Conservation (phyloP, 1,284 basidiomycete genomes). For the Pseudozyma sp. region DNA sequence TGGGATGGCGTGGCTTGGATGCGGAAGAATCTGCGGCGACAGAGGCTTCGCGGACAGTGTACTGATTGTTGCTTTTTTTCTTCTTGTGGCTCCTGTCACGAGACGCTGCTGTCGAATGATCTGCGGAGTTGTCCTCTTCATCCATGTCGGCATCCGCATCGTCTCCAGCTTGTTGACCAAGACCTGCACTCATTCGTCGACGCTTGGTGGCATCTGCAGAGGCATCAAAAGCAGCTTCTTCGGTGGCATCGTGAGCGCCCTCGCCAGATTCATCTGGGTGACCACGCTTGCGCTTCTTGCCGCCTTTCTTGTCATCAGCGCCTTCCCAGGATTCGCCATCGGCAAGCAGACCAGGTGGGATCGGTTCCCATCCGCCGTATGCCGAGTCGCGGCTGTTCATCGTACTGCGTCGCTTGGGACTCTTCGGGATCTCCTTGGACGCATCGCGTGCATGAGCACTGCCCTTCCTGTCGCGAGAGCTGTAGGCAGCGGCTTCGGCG, state of each 20-base stretch:
- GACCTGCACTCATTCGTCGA: constrained; percentile 47
- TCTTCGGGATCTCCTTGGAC: constrained; percentile 41
- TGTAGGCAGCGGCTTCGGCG: constrained; percentile 32
- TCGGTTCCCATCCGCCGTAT: constrained; percentile 86
- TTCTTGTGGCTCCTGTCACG: constrained; percentile 44
- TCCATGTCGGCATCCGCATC: constrained; percentile 40
- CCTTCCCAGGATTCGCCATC: constrained; percentile 63
- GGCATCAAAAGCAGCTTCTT: constrained; percentile 29
- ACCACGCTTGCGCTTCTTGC: constrained; percentile 59
- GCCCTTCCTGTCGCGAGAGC: constrained; percentile 37
- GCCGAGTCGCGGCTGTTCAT: constrained; percentile 97
- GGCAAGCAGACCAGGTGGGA: constrained; percentile 69
- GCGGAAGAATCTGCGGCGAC: constrained; percentile 28
- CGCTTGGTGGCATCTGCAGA: constrained; percentile 50
- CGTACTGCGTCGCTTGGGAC: constrained; percentile 80
- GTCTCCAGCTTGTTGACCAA: constrained; percentile 10
- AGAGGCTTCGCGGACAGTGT: constrained; percentile 37
- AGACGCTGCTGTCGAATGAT: constrained; percentile 7
- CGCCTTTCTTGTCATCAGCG: constrained; percentile 64
- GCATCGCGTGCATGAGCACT: constrained; percentile 25
- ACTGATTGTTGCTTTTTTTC: constrained; percentile 52
- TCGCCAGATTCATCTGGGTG: constrained; percentile 40
- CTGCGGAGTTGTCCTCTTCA: constrained; percentile 28
- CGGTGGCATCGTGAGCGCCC: constrained; percentile 21
- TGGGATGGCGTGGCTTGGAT: constrained; percentile 70